A percentile compares a stretch with the other conserved stretches of the same genome.
phyloP scores from a whole-genome alignment of 2,329 filamentous ascomycete species.

The Lachnellula hyalina region DNA sequence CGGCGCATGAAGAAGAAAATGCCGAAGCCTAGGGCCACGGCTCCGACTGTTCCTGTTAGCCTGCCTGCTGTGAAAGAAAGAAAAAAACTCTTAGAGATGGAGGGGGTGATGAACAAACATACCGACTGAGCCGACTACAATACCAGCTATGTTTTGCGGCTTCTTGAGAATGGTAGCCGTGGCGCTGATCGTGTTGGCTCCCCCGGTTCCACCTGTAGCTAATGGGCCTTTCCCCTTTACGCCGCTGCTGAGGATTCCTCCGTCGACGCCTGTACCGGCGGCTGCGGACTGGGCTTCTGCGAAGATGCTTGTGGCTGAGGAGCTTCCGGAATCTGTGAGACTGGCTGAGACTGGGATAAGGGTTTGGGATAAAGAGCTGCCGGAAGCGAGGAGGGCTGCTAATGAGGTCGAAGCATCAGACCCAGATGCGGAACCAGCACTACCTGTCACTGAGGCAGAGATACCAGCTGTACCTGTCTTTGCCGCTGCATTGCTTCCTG shows the following conservation, averaged over 20 bases:
- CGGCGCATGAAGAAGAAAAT: conserved; percentile 15
- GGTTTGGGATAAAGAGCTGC: not conserved
- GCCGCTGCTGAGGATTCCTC: not conserved
- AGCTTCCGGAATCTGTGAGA: not conserved
- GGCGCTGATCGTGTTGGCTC: not conserved
- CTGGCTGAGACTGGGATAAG: not conserved
- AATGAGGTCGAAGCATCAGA: not conserved
- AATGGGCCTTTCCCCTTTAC: not conserved
- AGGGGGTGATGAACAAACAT: not conserved
- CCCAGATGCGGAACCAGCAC: not conserved
- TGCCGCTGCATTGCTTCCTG: not conserved
- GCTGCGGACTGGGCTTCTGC: not conserved
- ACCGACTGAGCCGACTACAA: conserved; percentile 11
- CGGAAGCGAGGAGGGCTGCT: not conserved
- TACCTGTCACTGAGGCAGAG: not conserved
- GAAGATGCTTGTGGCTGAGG: not conserved
- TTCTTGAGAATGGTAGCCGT: not conserved
- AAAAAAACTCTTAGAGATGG: too few relatives aligned
- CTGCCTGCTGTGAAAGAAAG: not conserved
- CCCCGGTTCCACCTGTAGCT: conserved; percentile 1
- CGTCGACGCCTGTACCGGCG: conserved; percentile 1
- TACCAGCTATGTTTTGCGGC: not conserved
- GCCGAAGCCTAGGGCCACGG: conserved; percentile 7
- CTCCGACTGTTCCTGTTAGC: conserved; percentile 6
- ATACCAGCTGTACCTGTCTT: not conserved